Evolutionary conservation across 305 asterid species (phyloP).

Genomic region (Fraxinus nigra): DNA sequence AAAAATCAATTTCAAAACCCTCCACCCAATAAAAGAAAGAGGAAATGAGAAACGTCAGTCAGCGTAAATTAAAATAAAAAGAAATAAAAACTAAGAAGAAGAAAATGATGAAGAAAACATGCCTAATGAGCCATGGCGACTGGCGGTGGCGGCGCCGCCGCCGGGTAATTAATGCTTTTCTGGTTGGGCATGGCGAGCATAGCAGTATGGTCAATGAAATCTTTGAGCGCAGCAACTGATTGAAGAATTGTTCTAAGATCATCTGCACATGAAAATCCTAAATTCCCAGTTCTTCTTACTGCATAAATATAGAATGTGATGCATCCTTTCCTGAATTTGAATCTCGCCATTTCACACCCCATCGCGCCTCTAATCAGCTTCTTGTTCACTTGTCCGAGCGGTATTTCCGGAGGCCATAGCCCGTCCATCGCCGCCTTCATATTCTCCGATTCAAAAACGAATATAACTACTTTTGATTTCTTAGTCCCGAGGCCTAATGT

Average conservation of each 20-base stretch:
- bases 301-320: slow-evolving; percentile 85
- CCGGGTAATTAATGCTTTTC: slow-evolving; percentile 56
- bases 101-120: background rate
- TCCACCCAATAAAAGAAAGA: background rate
- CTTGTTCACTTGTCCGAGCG: slow-evolving; percentile 82
- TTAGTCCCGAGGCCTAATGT: slow-evolving; percentile 82
- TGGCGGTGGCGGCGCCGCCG: background rate
- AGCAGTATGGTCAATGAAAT: slow-evolving; percentile 93
- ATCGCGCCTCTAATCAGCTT: slow-evolving; percentile 61
- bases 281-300: slow-evolving; percentile 53
- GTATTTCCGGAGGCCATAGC: slow-evolving; percentile 78
- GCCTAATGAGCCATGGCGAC: slow-evolving; percentile 66
- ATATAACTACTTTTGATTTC: slow-evolving; percentile 72
- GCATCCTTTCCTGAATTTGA: slow-evolving; percentile 83
- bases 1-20: slow-evolving; percentile 10
- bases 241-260: slow-evolving; percentile 66
- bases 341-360: slow-evolving; percentile 79
- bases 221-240: slow-evolving; percentile 75
- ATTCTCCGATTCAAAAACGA: slow-evolving; percentile 73
- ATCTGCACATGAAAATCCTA: slow-evolving; percentile 65
- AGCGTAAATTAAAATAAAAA: background rate
- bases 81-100: background rate
- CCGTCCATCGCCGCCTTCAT: slow-evolving; percentile 58
- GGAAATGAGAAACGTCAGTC: background rate
- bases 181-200: slow-evolving; percentile 94